Base-by-base conservation (phyloP, 371 early-diverging fungal species). In the Apophysomyces variabilis region DNA sequence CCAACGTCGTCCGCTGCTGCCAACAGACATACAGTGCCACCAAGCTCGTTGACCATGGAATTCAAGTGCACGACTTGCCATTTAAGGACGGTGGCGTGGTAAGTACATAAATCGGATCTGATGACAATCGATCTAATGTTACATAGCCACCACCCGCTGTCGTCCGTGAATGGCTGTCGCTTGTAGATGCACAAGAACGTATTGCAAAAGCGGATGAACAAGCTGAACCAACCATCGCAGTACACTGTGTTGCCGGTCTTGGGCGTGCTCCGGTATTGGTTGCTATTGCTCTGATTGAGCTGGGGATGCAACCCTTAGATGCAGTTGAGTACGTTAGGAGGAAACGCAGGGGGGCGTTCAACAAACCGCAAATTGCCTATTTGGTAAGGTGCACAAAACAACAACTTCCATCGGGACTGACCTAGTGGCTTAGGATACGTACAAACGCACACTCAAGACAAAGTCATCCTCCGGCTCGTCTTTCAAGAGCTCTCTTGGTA, bases 1-100 rank as follows among this genome's bases (percentile, higher is more conserved):
- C 90, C 5, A 92, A 94, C 60, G 90, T 95, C 12, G 94, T 95
- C 8, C 87, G 95, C 7, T 95, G 93, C 37, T 95, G 96, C 77
- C 93, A 95, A 68, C 93, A 94, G 21, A 94, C 95, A 9, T 96
- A 96, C 67, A 75, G 78, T 54, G 78, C 82, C 41, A 80, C 77
- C 21, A 73, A 76, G 5, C 74, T 93, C 7, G 79, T 76, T 60
- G 73, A 70, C 26, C 72, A 85, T 26, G 85, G 83, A 16, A 92
- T 96, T 62, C 71, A 79, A 38, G 93, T 95, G 5, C 91, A 92
- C 62, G 92, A 93, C 70, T 86, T 87, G 87, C 87, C 90, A 1
- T 94, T 93, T 75, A 87, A 91, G 43, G 95, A 93, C 70, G 95
- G 93, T 39, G 90, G 87, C 56, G 86, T 90, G 64, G 77, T 76